A percentile compares a stretch with the other conserved stretches of the same genome.
Evolutionary conservation across 306 rosid genomes (phyloP).

Genomic region (Cajanus cajan): DNA sequence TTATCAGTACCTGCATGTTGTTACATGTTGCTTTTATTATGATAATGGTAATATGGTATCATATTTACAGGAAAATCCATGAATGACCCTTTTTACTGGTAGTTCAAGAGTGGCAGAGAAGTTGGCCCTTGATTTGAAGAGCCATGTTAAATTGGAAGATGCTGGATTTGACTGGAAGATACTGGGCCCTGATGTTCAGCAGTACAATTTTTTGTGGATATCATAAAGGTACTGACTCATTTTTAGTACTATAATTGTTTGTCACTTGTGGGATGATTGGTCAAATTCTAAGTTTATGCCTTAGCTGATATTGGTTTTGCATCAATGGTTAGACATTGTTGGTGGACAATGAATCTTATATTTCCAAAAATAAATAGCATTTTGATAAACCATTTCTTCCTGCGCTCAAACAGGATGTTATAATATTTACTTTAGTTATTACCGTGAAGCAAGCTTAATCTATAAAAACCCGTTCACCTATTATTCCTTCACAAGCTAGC

Average conservation of each 20-base stretch:
- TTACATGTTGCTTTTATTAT: background rate
- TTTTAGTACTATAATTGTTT: too few relatives aligned
- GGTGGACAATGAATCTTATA: background rate
- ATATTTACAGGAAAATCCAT: conserved; percentile 67
- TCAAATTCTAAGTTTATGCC: background rate
- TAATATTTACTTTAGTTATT: background rate
- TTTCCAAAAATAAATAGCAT: conserved; percentile 2
- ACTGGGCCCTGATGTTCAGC: conserved; percentile 90
- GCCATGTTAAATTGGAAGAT: conserved; percentile 88
- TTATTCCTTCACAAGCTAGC: background rate
- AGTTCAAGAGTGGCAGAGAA: conserved; percentile 99
- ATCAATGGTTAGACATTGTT: background rate
- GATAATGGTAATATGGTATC: background rate
- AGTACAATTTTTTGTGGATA: too few relatives aligned
- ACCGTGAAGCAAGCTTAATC: background rate
- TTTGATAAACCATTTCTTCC: conserved; percentile 50
- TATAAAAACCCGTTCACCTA: background rate
- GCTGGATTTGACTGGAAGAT: conserved; percentile 99
- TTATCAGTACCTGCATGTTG: background rate
- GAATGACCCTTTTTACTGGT: conserved; percentile 96
- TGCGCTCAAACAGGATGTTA: background rate
- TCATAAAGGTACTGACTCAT: too few relatives aligned
- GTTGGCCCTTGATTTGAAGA: conserved; percentile 74
- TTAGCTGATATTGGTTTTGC: background rate
- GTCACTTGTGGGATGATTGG: background rate